Percentiles rank a stretch among this genome's conserved stretches.
Conservation (phyloP, 768 basidiomycete genomes). For the Mycena leptocephala region DNA sequence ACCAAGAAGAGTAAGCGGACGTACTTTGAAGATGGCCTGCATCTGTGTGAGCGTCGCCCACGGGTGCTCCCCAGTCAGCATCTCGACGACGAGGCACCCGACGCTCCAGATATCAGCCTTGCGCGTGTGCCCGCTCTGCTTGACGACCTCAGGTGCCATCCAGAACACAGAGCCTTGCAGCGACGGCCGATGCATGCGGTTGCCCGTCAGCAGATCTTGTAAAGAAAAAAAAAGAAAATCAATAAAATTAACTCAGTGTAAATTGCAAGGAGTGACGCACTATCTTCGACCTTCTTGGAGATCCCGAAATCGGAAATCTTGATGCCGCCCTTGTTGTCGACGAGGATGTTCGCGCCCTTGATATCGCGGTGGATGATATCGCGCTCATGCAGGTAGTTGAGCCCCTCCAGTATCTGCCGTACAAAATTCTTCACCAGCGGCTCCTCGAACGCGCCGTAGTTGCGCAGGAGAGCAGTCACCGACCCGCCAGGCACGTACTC, state of each 20-base stretch:
- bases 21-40: constrained; percentile 98
- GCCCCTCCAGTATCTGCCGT: constrained; percentile 90
- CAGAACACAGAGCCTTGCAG: constrained; percentile 98
- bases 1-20: constrained; percentile 4
- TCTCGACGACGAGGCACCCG: constrained; percentile 95
- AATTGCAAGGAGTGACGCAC: constrained; percentile 65
- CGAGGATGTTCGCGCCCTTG: constrained; percentile 98
- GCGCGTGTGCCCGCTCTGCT: constrained; percentile 92
- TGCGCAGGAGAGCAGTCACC: constrained; percentile 89
- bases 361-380: constrained; percentile 99
- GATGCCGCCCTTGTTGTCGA: constrained; percentile 97
- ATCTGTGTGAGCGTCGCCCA: constrained; percentile 98
- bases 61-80: constrained; percentile 96
- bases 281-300: constrained; percentile 97
- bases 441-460: constrained; percentile 96
- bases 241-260: not conserved
- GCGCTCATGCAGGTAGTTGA: constrained; percentile 92
- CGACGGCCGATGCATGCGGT: constrained; percentile 90
- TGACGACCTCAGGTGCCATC: constrained; percentile 99
- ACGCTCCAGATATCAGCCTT: constrained; percentile 99
- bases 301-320: constrained; percentile 99
- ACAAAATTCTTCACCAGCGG: constrained; percentile 93
- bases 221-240: not conserved
- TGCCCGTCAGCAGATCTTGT: constrained; percentile 66
- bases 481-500: constrained; percentile 98